Conservation (phyloP, 1,139 yeast genomes). For the Taiozyma onychis region DNA sequence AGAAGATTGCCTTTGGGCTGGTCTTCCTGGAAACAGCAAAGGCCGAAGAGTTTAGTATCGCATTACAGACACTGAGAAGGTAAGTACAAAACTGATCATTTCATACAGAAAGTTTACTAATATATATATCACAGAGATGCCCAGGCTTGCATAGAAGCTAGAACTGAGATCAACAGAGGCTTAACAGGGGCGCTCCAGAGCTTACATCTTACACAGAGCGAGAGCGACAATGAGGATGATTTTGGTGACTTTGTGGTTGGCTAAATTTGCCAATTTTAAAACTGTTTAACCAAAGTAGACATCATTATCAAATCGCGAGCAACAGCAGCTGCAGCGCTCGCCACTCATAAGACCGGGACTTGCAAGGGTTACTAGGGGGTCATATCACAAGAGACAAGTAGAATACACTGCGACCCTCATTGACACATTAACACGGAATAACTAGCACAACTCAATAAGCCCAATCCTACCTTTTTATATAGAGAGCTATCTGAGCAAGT, state of each 20-base stretch:
- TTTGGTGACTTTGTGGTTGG: slow-evolving; percentile 36
- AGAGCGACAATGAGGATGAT: slow-evolving; percentile 26
- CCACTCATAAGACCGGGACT: too few relatives aligned
- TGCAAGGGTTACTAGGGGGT: too few relatives aligned
- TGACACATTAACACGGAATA: background rate
- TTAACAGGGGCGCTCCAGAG: background rate
- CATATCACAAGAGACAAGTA: too few relatives aligned
- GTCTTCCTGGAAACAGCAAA: slow-evolving; percentile 32
- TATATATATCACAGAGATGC: slow-evolving; percentile 16
- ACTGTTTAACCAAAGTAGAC: too few relatives aligned
- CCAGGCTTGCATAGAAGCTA: slow-evolving; percentile 2
- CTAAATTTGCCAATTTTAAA: background rate
- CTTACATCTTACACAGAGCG: background rate
- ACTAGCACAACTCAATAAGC: background rate
- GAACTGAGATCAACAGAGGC: slow-evolving; percentile 4
- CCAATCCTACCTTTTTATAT: background rate
- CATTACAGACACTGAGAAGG: slow-evolving; percentile 31
- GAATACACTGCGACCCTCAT: too few relatives aligned
- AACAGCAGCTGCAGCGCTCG: too few relatives aligned
- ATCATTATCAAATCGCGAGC: too few relatives aligned
- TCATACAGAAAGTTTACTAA: background rate
- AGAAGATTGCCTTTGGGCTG: slow-evolving; percentile 31
- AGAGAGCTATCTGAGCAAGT: background rate
- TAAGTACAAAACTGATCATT: background rate
- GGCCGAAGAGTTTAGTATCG: slow-evolving; percentile 34